Conservation (phyloP, 2,329 filamentous ascomycete species). For the Calonectria fujianensis region DNA sequence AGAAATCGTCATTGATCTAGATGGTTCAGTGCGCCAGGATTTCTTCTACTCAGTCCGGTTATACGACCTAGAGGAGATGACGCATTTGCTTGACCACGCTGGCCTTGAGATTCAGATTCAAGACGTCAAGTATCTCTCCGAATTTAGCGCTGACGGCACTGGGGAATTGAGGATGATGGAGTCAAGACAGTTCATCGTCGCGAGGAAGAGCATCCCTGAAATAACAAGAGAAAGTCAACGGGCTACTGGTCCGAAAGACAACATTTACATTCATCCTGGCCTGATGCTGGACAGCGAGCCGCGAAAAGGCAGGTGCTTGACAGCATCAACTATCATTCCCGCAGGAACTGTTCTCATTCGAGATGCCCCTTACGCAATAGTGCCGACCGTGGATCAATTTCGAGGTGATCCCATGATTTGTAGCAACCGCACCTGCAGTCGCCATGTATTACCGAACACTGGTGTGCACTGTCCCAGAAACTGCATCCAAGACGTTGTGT, state of each 20-base stretch:
- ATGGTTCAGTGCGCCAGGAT: constrained; percentile 13
- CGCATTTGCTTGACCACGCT: neutral
- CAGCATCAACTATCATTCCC: neutral
- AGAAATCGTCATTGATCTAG: constrained; percentile 21
- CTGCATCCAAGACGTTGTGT: constrained; percentile 10
- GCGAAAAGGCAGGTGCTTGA: neutral
- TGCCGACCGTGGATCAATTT: neutral
- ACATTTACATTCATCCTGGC: constrained; percentile 1
- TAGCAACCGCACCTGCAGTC: constrained; percentile 1
- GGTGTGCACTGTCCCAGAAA: constrained; percentile 9
- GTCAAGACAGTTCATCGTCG: constrained; percentile 1
- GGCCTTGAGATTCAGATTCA: constrained; percentile 11
- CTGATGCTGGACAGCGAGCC: constrained; percentile 4
- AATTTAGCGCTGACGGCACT: neutral
- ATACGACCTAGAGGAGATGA: constrained; percentile 10
- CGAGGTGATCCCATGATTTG: constrained; percentile 10
- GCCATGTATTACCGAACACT: constrained; percentile 1
- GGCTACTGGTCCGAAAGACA: neutral
- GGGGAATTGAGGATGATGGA: constrained; percentile 13
- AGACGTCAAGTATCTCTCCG: constrained; percentile 13
- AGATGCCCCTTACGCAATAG: neutral
- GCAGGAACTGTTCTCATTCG: neutral
- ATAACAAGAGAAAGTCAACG: neutral
- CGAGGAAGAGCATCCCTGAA: neutral
- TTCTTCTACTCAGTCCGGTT: constrained; percentile 10